Evolutionary conservation across 2,329 filamentous ascomycete genomes (phyloP).

Genomic region (Fusarium sp.): DNA sequence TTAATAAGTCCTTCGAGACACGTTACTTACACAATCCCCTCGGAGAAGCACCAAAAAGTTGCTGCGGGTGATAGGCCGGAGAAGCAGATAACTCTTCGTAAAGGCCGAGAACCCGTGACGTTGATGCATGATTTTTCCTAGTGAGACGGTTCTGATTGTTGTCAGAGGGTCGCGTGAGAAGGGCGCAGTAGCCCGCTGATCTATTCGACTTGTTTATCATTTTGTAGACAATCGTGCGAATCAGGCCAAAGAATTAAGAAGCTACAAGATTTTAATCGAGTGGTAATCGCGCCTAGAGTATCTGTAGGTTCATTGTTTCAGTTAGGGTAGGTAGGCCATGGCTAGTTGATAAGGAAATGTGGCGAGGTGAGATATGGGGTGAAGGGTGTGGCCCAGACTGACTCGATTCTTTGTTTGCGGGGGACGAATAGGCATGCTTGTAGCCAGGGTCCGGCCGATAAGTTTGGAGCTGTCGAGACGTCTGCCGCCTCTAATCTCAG

Average conservation of each 20-base stretch:
- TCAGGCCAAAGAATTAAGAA: not conserved
- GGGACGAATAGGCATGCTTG: too few species aligned
- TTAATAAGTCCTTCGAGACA: not conserved
- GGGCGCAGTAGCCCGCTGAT: not conserved
- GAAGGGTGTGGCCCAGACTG: too few species aligned
- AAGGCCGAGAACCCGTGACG: not conserved
- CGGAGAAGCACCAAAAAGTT: not conserved
- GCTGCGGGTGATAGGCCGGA: not conserved
- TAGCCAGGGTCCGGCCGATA: too few species aligned
- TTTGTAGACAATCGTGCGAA: not conserved
- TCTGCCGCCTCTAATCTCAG: too few species aligned
- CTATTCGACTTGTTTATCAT: too few species aligned
- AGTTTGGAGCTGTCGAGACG: not conserved
- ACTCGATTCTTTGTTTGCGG: not conserved
- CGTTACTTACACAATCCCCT: not conserved
- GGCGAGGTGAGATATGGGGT: too few species aligned
- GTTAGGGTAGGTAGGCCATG: not conserved
- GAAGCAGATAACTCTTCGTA: not conserved
- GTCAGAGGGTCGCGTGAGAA: constrained; percentile 1
- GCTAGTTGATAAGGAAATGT: too few species aligned
- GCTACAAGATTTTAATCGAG: too few species aligned
- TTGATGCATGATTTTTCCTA: not conserved
- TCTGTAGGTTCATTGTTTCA: not conserved
- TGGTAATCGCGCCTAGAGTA: too few species aligned
- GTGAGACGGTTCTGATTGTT: not conserved